Evolutionary conservation across 495 filamentous ascomycete genomes (phyloP).

Genomic region (Aspergillus kassunensis): DNA sequence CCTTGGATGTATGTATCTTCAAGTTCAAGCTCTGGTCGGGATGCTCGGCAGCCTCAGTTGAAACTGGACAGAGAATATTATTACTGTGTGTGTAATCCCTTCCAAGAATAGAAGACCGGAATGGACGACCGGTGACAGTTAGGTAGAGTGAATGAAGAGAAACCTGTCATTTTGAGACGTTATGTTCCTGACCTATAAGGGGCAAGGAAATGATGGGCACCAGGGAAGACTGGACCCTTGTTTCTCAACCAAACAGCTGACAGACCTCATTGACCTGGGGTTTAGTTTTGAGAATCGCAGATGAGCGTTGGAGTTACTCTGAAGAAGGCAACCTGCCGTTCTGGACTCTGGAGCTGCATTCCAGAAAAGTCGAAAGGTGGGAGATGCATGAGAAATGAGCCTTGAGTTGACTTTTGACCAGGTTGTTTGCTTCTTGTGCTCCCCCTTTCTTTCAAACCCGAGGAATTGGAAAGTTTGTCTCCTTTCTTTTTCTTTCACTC

Average conservation of each 20-base stretch:
- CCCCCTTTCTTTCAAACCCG: background rate
- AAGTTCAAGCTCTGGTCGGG: background rate
- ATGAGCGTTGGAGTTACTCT: background rate
- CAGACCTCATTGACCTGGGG: background rate
- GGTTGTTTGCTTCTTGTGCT: conserved; percentile 6
- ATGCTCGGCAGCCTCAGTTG: background rate
- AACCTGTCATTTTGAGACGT: background rate
- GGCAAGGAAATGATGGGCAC: background rate
- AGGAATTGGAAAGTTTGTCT: background rate
- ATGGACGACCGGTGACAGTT: background rate
- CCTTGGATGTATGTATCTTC: background rate
- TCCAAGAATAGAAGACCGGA: background rate
- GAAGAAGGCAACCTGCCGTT: background rate
- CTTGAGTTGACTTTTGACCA: background rate
- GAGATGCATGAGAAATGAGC: background rate
- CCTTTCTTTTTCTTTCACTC: background rate
- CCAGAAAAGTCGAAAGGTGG: background rate
- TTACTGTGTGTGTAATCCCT: background rate
- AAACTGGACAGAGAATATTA: background rate
- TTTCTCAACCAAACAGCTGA: background rate
- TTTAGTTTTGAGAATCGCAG: background rate
- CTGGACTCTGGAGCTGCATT: background rate
- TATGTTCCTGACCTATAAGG: conserved; percentile 1
- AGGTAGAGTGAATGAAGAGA: background rate
- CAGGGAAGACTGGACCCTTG: background rate